Evolutionary conservation across 345 rosid species (phyloP).

Genomic region (Camelina neglecta): DNA sequence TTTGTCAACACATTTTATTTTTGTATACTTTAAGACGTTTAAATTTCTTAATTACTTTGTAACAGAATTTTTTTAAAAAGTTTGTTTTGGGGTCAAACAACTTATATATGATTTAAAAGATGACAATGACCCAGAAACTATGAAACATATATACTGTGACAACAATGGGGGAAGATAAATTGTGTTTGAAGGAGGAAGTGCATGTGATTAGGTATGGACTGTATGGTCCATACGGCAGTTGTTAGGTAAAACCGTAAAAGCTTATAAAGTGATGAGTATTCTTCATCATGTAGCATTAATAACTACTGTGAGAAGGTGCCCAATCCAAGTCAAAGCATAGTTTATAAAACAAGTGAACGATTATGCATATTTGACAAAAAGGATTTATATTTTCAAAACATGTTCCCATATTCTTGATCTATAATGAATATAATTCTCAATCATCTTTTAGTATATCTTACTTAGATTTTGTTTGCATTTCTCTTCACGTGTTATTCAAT

Average conservation of each 20-base stretch:
- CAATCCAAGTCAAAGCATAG: conserved; percentile 1
- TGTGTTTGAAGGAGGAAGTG: conserved; percentile 24
- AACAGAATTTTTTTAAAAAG: too few species aligned
- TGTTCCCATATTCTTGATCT: not conserved
- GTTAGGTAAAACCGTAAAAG: not conserved
- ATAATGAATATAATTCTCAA: not conserved
- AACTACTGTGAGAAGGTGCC: conserved; percentile 2
- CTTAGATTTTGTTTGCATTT: not conserved
- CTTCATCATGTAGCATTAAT: conserved; percentile 7
- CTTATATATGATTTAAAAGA: not conserved
- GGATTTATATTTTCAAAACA: not conserved
- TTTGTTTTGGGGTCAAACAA: too few species aligned
- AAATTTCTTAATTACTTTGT: not conserved
- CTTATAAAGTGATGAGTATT: conserved; percentile 6
- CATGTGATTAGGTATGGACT: conserved; percentile 35
- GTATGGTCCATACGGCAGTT: conserved; percentile 9
- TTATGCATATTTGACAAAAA: conserved; percentile 12
- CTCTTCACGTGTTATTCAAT: not conserved
- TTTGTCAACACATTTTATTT: too few species aligned
- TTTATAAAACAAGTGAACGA: not conserved
- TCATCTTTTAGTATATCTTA: not conserved
- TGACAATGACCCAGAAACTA: not conserved
- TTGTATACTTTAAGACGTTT: not conserved
- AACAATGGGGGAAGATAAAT: not conserved
- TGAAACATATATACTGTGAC: conserved; percentile 6